Conservation (phyloP, 139 green algal species). For the Coelastrella sp. region DNA sequence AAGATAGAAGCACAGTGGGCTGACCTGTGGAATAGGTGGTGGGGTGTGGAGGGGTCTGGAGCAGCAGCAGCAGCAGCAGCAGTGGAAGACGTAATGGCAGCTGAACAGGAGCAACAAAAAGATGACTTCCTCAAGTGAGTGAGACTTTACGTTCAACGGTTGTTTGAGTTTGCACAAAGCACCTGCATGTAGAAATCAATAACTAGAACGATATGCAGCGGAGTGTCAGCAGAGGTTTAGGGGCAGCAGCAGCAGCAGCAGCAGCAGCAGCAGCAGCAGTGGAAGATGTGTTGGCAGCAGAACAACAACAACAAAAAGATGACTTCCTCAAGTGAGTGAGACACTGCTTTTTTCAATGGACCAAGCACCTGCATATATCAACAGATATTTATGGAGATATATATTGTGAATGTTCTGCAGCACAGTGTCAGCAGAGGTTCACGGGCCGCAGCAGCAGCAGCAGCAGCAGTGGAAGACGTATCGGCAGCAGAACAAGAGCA, state of each 20-base stretch:
- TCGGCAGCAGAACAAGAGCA: constrained; percentile 56
- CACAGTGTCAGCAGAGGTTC: too few relatives aligned
- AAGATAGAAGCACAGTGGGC: constrained; percentile 61
- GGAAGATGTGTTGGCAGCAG: constrained; percentile 54
- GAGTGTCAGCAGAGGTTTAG: too few relatives aligned
- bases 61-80: constrained; percentile 21
- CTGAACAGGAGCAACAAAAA: constrained; percentile 50
- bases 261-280: constrained; percentile 28
- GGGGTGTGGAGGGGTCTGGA: constrained; percentile 16
- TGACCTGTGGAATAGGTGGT: constrained; percentile 71
- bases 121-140: constrained; percentile 34
- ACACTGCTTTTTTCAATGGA: not conserved
- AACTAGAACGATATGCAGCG: too few relatives aligned
- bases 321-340: constrained; percentile 29
- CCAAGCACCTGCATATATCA: not conserved
- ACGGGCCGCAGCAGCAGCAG: not conserved
- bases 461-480: constrained; percentile 43
- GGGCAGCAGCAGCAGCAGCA: not conserved
- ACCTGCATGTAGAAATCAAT: not conserved
- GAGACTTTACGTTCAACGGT: not conserved
- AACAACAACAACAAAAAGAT: constrained; percentile 48
- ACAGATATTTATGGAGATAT: too few relatives aligned
- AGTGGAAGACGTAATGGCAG: constrained; percentile 53
- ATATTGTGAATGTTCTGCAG: too few relatives aligned
- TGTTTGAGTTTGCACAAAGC: not conserved